phyloP scores from a whole-genome alignment of 495 filamentous ascomycete genomes.

The Sabuloglossum arenarium region DNA sequence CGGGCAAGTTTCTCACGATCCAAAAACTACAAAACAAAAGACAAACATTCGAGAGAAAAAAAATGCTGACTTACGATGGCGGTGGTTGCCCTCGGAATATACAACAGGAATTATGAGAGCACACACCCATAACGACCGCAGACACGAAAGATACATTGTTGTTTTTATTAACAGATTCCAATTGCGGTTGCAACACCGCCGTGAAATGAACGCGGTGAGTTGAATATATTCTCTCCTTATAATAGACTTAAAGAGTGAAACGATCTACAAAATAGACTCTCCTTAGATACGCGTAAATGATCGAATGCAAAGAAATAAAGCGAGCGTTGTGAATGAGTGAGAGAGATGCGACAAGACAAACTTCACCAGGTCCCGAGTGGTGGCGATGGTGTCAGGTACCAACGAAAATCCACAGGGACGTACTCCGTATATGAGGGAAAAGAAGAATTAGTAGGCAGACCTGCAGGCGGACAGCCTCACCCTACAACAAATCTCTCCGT shows the following conservation, averaged over 20 bases:
- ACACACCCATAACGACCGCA: neutral
- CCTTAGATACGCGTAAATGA: too few species aligned
- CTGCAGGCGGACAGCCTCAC: too few species aligned
- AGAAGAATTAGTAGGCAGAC: too few species aligned
- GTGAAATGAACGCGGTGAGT: neutral
- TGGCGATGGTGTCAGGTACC: too few species aligned
- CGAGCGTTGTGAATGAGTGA: too few species aligned
- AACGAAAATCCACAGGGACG: too few species aligned
- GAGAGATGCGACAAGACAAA: too few species aligned
- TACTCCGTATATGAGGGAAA: too few species aligned
- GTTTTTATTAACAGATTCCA: neutral
- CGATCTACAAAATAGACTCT: neutral
- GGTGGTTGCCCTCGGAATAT: neutral
- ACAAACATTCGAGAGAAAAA: too few species aligned
- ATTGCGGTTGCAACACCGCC: neutral
- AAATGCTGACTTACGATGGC: neutral
- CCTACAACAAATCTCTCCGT: too few species aligned
- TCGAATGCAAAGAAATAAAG: too few species aligned
- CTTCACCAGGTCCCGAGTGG: too few species aligned
- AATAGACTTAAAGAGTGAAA: neutral
- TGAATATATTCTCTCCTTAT: neutral
- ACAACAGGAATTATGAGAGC: neutral
- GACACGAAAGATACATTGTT: neutral
- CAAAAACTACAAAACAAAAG: neutral
- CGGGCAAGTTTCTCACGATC: neutral